phyloP scores from a whole-genome alignment of 2,329 filamentous ascomycete genomes.

The Fusarium newnesense region DNA sequence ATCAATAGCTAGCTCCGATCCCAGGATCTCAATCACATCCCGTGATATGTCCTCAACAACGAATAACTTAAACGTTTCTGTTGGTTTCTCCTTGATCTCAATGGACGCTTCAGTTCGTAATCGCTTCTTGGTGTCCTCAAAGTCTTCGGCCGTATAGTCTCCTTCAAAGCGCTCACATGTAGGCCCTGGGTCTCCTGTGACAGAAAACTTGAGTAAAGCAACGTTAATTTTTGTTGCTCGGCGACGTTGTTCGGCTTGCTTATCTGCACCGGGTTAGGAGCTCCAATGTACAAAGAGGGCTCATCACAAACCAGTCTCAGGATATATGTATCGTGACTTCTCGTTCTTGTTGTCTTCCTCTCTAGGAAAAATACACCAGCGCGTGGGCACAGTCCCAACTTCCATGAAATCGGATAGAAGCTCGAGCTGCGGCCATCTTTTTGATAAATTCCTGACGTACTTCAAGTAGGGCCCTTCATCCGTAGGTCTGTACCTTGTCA shows the following conservation, averaged over 20 bases:
- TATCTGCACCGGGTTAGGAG: not conserved
- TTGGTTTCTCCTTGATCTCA: too few relatives aligned
- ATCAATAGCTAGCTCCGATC: not conserved
- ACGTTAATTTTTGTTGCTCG: too few relatives aligned
- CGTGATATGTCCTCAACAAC: not conserved
- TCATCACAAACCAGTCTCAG: too few relatives aligned
- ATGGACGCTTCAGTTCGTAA: too few relatives aligned
- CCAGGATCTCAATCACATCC: not conserved
- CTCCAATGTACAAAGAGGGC: too few relatives aligned
- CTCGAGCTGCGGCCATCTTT: not conserved
- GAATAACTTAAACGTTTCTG: not conserved
- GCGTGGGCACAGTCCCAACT: not conserved
- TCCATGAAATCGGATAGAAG: not conserved
- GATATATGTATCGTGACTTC: not conserved
- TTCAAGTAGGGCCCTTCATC: not conserved
- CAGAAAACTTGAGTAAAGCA: not conserved
- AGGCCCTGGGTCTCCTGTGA: too few relatives aligned
- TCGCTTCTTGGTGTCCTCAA: too few relatives aligned
- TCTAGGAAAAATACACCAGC: not conserved
- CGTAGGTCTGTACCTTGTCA: rapidly evolving
- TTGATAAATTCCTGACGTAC: not conserved
- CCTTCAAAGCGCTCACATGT: too few relatives aligned
- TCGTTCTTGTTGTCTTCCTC: not conserved
- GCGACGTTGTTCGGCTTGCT: not conserved
- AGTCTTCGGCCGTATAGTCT: too few relatives aligned